Conservation (phyloP, 225 moss, liverwort and hornwort genomes). For the Bryum argenteum region DNA sequence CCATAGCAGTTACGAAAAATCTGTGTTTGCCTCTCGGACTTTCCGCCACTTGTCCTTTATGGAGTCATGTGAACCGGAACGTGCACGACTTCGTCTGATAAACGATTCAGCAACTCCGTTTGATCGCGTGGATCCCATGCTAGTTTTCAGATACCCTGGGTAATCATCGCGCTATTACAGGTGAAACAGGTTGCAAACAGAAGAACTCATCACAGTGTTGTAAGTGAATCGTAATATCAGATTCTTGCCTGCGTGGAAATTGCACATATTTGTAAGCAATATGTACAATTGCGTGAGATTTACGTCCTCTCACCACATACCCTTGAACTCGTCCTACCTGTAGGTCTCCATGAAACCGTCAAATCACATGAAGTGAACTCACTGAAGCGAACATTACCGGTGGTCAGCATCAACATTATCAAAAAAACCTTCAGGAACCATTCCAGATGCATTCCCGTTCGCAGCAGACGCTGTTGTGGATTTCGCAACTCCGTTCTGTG, state of each 20-base stretch:
- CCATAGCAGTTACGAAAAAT: not conserved
- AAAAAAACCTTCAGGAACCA: slow-evolving; percentile 91
- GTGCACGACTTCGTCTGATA: no score
- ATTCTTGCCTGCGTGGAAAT: no score
- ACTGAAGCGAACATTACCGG: no score
- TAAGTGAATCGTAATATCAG: no score
- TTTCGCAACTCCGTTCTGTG: slow-evolving; percentile 36
- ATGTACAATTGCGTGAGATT: no score
- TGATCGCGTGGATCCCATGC: not conserved
- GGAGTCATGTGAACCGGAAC: no score
- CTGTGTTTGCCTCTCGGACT: not conserved
- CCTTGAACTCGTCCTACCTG: not conserved
- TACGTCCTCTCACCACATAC: no score
- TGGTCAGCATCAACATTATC: slow-evolving; percentile 92
- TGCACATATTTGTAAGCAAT: no score
- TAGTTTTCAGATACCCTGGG: not conserved
- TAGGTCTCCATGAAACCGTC: not conserved
- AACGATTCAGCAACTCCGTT: not conserved
- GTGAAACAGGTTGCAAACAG: not conserved
- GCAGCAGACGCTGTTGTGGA: slow-evolving; percentile 29
- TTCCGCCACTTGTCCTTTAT: not conserved
- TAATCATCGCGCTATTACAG: not conserved
- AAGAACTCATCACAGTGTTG: no score
- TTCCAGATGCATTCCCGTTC: slow-evolving; percentile 46
- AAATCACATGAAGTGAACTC: no score